Evolutionary conservation across 2,329 filamentous ascomycete genomes (phyloP).

Genomic region (Fusarium verrucosum): DNA sequence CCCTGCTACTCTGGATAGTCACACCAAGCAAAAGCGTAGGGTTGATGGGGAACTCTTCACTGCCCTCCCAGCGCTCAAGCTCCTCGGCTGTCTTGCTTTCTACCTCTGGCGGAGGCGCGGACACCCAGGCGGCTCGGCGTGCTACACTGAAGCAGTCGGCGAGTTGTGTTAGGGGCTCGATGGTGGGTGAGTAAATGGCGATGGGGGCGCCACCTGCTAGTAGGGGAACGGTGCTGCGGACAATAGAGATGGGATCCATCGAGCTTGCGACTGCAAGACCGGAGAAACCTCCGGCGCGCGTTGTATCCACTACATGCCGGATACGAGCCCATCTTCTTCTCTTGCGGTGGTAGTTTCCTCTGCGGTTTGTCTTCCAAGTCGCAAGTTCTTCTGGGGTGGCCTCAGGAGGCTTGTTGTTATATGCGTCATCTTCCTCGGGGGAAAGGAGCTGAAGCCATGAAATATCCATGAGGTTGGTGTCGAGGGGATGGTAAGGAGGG

Average conservation of each 20-base stretch:
- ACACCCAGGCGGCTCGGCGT: slow-evolving; percentile 78
- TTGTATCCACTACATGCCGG: slow-evolving; percentile 76
- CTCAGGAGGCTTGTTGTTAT: slow-evolving; percentile 69
- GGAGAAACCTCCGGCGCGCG: slow-evolving; percentile 79
- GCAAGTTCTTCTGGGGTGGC: slow-evolving; percentile 69
- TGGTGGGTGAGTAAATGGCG: slow-evolving; percentile 82
- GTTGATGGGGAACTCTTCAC: slow-evolving; percentile 84
- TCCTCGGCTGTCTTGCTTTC: slow-evolving; percentile 58
- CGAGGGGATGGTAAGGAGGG: slow-evolving; percentile 77
- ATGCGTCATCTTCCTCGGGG: slow-evolving; percentile 78
- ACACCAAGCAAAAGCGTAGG: slow-evolving; percentile 84
- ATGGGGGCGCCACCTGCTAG: slow-evolving; percentile 85
- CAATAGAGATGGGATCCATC: slow-evolving; percentile 81
- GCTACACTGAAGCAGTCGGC: slow-evolving; percentile 87
- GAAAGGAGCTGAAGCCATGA: slow-evolving; percentile 92
- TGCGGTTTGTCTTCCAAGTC: slow-evolving; percentile 80
- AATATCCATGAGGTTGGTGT: slow-evolving; percentile 81
- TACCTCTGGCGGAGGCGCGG: slow-evolving; percentile 58
- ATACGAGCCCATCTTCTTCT: slow-evolving; percentile 81
- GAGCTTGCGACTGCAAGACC: slow-evolving; percentile 83
- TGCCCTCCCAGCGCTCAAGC: slow-evolving; percentile 66
- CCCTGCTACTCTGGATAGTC: slow-evolving; percentile 80
- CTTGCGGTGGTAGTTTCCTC: slow-evolving; percentile 89
- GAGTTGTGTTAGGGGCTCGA: slow-evolving; percentile 80
- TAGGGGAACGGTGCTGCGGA: slow-evolving; percentile 80